Evolutionary conservation across 805 yeast species (phyloP), one percentile per base, ranked within the genome.

Genomic region (Cyberlindnera saturnus): DNA sequence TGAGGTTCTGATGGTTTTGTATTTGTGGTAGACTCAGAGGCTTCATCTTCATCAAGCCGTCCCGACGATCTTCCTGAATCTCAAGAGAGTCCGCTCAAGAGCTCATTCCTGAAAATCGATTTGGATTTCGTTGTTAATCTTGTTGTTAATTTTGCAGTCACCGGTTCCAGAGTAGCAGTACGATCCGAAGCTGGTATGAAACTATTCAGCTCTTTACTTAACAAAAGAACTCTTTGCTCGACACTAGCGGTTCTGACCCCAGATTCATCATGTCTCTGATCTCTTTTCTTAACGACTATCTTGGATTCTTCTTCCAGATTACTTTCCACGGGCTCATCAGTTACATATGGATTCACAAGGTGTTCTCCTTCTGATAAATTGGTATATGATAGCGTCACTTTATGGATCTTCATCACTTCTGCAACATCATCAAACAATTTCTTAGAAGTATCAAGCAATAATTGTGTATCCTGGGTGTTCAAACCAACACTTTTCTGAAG

Each of bases 391-490:
- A 51, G 29, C 34, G 49, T 45, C 6, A 26, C 34, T 30, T 55
- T 55, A 40, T 54, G 55, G n/a, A 61, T 39, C 14, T 51, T 35
- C 31, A 52, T 71, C 43, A 62, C 51, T 36, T 63, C 62, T 10
- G 62, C 67, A 36, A 71, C 45, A 28, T 73, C 63, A 20, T 62
- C 64, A 46, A 81, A 64, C 17, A 71, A 63, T 8, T 67, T 69
- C 38, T 72, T 73, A 43, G 77, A 73, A 41, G 75, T 74, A 34
- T 62, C 65, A 38, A 79, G 56, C 3, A 77, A 54, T 3, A 59
- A 48, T 42, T 70, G 65, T 5, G 77, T 64, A 38, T 75, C 75
- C 42, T 64, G 66, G n/a, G 78, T 77, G 48, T 77, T 80, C 16
- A 63, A 52, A 41, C 67, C 70, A 3, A 80, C 64, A 3, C 69